These are phyloP conservation scores for Isoetes engelmannii DNA, from an alignment of 83 land plant genomes.

Conservation along the genomic window DNA sequence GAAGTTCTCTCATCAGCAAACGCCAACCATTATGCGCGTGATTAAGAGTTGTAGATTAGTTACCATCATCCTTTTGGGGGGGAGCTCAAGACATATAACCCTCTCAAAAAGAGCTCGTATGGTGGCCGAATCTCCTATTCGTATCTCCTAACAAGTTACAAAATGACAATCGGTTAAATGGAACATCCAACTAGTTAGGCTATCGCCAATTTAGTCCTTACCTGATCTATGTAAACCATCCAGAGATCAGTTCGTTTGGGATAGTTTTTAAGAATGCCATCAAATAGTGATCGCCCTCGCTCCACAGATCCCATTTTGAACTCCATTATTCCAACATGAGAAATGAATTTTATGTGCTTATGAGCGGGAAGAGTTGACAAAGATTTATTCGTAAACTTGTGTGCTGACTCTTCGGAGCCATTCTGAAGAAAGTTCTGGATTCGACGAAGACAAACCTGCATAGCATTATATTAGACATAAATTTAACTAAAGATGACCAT, in stretches of 20 bases:
- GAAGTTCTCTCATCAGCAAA: conserved; percentile 9
- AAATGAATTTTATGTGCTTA: conserved; percentile 81
- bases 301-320: conserved; percentile 82
- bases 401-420: conserved; percentile 45
- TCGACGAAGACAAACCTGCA: conserved; percentile 63
- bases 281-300: conserved; percentile 73
- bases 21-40: not conserved
- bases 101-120: conserved; percentile 92
- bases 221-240: conserved; percentile 95
- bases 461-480: not conserved
- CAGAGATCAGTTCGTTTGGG: conserved; percentile 95
- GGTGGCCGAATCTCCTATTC: conserved; percentile 52
- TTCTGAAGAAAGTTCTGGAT: conserved; percentile 48
- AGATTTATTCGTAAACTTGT: conserved; percentile 56
- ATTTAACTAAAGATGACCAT: not conserved
- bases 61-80: conserved; percentile 93
- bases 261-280: conserved; percentile 71
- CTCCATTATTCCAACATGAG: conserved; percentile 75
- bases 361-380: conserved; percentile 63
- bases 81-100: conserved; percentile 64
- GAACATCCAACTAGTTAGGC: not conserved
- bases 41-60: not conserved
- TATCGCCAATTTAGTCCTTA: conserved; percentile 10
- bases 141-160: conserved; percentile 53
- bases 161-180: conserved; percentile 8